Conservation (phyloP, 345 rosid genomes). For the Isatis tinctoria region DNA sequence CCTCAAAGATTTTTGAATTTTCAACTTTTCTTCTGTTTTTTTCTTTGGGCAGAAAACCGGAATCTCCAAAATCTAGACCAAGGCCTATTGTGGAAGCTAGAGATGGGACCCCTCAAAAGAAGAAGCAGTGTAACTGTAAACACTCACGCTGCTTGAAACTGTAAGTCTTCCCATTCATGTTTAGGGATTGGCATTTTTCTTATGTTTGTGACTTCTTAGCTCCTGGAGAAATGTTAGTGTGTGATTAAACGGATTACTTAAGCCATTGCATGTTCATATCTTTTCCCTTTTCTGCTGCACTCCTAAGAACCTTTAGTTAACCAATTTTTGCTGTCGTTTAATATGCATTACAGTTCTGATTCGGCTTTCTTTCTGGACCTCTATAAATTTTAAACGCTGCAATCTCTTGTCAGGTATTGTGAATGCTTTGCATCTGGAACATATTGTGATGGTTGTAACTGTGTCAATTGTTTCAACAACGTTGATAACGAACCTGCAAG, state of each 20-base stretch:
- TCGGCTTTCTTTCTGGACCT: neutral
- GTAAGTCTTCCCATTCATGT: constrained; percentile 44
- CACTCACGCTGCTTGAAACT: constrained; percentile 97
- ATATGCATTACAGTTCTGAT: neutral
- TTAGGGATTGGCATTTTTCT: neutral
- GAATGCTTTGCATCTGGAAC: constrained; percentile 98
- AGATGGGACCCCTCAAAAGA: constrained; percentile 93
- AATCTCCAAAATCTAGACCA: constrained; percentile 75
- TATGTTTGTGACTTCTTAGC: neutral
- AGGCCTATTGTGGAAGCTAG: constrained; percentile 61
- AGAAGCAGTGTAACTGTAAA: constrained; percentile 94
- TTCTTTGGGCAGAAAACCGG: constrained; percentile 54
- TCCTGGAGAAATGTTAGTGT: neutral
- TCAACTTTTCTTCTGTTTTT: neutral
- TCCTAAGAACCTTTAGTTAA: neutral
- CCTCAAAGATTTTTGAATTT: neutral
- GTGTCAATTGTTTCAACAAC: constrained; percentile 87
- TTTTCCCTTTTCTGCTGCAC: neutral
- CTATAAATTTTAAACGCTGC: neutral
- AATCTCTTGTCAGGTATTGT: constrained; percentile 62
- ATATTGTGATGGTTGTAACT: constrained; percentile 98
- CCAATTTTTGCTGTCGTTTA: neutral
- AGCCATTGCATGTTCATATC: constrained; percentile 10
- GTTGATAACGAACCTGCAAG: constrained; percentile 89
- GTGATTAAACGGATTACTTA: neutral